phyloP scores from a whole-genome alignment of 2,329 filamentous ascomycete genomes.

The Byssoonygena ceratinophila region DNA sequence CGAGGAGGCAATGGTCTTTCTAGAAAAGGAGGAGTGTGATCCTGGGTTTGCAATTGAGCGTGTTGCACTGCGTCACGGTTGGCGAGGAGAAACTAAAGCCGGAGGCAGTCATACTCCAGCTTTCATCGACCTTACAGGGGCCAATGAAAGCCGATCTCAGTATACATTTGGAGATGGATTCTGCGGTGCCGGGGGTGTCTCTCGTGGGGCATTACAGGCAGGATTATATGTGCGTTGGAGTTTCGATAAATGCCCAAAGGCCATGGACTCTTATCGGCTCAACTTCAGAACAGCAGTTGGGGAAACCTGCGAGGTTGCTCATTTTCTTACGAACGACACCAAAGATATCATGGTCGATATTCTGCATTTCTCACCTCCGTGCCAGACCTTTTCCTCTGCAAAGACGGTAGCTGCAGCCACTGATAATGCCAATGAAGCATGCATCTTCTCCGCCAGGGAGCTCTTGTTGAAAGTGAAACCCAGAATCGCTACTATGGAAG shows the following conservation, averaged over 20 bases:
- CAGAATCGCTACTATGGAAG: slow-evolving; percentile 64
- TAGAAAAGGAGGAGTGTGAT: slow-evolving; percentile 26
- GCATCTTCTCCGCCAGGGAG: slow-evolving; percentile 39
- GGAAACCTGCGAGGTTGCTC: slow-evolving; percentile 38
- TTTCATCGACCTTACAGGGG: slow-evolving; percentile 20
- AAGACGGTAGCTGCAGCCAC: slow-evolving; percentile 50
- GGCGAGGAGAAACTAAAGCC: slow-evolving; percentile 26
- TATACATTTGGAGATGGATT: slow-evolving; percentile 65
- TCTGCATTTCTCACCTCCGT: slow-evolving; percentile 65
- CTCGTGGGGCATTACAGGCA: slow-evolving; percentile 49
- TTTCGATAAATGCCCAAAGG: slow-evolving; percentile 52
- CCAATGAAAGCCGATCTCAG: slow-evolving; percentile 19
- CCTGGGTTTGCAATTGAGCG: slow-evolving; percentile 14
- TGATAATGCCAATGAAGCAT: slow-evolving; percentile 58
- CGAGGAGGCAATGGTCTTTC: slow-evolving; percentile 24
- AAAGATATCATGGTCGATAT: slow-evolving; percentile 49
- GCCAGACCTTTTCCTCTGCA: slow-evolving; percentile 62
- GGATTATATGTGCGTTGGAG: slow-evolving; percentile 52
- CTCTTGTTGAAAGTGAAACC: slow-evolving; percentile 52
- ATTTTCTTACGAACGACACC: slow-evolving; percentile 28
- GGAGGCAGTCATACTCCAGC: slow-evolving; percentile 22
- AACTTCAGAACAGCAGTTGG: slow-evolving; percentile 45
- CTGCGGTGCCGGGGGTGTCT: slow-evolving; percentile 61
- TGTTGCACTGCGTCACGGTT: slow-evolving; percentile 22
- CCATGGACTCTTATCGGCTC: slow-evolving; percentile 46